Conservation (phyloP, 2,329 filamentous ascomycete genomes). For the Cladosporium halotolerans region DNA sequence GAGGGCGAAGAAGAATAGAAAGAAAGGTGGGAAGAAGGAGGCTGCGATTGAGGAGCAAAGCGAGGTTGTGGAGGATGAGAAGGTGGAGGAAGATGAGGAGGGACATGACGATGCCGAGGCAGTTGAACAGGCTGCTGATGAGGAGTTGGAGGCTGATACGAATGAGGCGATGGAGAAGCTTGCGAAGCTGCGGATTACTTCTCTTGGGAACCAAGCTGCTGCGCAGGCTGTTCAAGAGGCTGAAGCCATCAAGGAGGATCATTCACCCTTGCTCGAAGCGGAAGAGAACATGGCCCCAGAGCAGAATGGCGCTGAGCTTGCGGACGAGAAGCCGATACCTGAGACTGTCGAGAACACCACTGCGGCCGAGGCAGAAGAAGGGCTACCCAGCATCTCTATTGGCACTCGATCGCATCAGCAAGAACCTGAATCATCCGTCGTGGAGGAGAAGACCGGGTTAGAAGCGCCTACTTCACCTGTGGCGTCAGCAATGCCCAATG, state of each 20-base stretch:
- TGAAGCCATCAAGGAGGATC: neutral
- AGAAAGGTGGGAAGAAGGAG: conserved; percentile 22
- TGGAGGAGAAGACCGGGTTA: neutral
- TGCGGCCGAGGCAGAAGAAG: neutral
- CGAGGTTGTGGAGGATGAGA: conserved; percentile 23
- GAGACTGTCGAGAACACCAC: neutral
- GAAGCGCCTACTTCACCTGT: conserved; percentile 18
- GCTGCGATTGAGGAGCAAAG: conserved; percentile 9
- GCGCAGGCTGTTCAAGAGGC: neutral
- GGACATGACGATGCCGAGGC: conserved; percentile 20
- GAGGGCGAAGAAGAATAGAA: conserved; percentile 14
- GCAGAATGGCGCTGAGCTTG: neutral
- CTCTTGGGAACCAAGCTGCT: neutral
- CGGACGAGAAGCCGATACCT: neutral
- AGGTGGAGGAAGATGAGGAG: conserved; percentile 32
- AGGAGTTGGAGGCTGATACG: conserved; percentile 1
- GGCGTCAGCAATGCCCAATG: conserved; percentile 18
- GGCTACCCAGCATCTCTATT: conserved; percentile 1
- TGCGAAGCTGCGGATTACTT: neutral
- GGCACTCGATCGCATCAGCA: neutral
- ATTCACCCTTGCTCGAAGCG: neutral
- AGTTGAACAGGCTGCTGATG: neutral
- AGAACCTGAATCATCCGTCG: neutral
- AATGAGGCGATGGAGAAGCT: conserved; percentile 9
- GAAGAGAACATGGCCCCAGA: neutral